Base-by-base conservation (phyloP, 2,329 filamentous ascomycete species). In the Cercospora beticola region DNA sequence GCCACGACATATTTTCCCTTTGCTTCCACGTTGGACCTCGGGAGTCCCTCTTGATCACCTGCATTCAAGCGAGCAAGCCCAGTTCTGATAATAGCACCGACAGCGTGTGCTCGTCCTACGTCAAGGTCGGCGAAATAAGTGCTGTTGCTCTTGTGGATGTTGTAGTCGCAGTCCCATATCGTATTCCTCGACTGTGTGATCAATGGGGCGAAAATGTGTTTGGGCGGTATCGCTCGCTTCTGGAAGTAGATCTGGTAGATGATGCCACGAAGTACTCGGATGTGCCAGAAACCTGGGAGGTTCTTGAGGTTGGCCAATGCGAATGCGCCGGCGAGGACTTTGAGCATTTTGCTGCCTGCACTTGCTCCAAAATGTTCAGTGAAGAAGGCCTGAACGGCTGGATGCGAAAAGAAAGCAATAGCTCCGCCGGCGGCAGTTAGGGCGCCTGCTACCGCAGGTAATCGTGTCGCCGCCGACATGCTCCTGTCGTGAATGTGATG, bases 51-150 rank as follows among this genome's bases (percentile, higher is more conserved):
- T 60, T 78, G 72, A 64, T 80, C 78, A 12, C 79, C 79, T 12
- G 70, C 62, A 46, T 79, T 78, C 16, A 80, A 70, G 12, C 78
- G 70, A 2, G 77, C 77, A 43, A 85, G 81, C 2, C 80, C 83
- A 18, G 80, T 82, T 14, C 82, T 79, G 40, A 85, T 79, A 0
- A 86, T 73, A 1, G 79, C 80, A 7, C 89, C 90, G 64, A 96
- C 88, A 8, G 95, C 87, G 72, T 96, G 92, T 0, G 91, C 91
- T 66, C 95, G 91, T 46, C 90, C 88, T 68, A 94, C 87, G 80
- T 97, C 93, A 72, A 96, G 88, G 80, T 97, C 93, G 72, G 89
- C 84, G 78, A 97, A 97, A 83, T 96, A 97, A 31, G 93, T 97
- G 74, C 87, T 88, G 82, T 93, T 92, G 70, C 89, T 89, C 79